A percentile compares a stretch with the other conserved stretches of the same genome.
Conservation (phyloP, 495 filamentous ascomycete genomes). For the Hypoxylon perforatum region DNA sequence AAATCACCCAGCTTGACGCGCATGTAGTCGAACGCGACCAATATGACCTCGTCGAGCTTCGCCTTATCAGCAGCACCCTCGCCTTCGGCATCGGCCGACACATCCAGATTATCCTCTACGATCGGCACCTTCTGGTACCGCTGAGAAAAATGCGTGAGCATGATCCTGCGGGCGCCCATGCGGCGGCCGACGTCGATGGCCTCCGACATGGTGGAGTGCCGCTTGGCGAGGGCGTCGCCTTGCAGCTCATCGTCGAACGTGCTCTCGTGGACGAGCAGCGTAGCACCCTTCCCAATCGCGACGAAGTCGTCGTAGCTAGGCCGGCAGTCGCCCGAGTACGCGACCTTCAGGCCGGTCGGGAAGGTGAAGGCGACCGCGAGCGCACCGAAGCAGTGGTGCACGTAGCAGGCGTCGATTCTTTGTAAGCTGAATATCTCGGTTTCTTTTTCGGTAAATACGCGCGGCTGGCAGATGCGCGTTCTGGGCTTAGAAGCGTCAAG, state of each 20-base stretch:
- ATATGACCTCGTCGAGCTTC: constrained; percentile 62
- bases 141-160: constrained; percentile 95
- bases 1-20: constrained; percentile 83
- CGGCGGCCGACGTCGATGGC: constrained; percentile 78
- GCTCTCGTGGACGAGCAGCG: constrained; percentile 91
- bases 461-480: constrained; percentile 17
- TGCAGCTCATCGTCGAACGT: constrained; percentile 89
- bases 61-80: constrained; percentile 34
- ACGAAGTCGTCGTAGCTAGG: constrained; percentile 75
- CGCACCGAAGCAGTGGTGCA: constrained; percentile 82
- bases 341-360: constrained; percentile 81
- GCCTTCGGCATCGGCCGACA: constrained; percentile 19
- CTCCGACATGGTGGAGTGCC: constrained; percentile 86
- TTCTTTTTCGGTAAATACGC: constrained; percentile 30
- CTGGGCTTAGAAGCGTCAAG: constrained; percentile 8
- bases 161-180: constrained; percentile 80
- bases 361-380: constrained; percentile 82
- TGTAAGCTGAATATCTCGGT: constrained; percentile 51
- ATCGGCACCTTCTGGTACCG: constrained; percentile 88
- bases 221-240: constrained; percentile 85
- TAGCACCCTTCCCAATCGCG: constrained; percentile 75
- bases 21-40: constrained; percentile 93
- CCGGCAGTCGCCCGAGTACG: constrained; percentile 92
- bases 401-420: constrained; percentile 68
- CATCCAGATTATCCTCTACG: constrained; percentile 49